Conservation (phyloP, 75 land plant species). For the Selaginella moellendorffii region DNA sequence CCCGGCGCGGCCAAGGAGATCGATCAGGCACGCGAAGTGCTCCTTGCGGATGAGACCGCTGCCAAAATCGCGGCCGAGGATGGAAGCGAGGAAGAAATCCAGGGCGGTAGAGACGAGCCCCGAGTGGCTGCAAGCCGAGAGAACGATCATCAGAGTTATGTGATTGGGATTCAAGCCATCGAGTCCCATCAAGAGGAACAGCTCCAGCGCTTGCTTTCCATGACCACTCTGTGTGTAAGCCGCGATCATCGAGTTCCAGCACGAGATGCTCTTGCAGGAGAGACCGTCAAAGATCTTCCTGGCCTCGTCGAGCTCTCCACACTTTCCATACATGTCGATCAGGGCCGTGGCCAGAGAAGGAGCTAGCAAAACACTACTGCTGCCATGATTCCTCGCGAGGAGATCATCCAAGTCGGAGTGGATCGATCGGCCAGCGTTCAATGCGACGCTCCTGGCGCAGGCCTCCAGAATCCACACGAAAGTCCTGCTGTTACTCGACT, state of each 20-base stretch:
- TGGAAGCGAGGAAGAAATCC: neutral
- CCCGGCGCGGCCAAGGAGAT: constrained; percentile 5
- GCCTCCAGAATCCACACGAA: neutral
- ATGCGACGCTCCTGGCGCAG: neutral
- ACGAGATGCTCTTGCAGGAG: constrained; percentile 11
- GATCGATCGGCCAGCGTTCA: neutral
- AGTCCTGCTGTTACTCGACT: neutral
- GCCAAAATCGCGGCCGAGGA: no score
- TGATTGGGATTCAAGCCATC: constrained; percentile 31
- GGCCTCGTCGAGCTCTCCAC: constrained; percentile 24
- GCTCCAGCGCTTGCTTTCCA: constrained; percentile 21
- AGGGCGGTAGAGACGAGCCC: neutral
- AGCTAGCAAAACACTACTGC: neutral
- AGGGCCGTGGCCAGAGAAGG: constrained; percentile 19
- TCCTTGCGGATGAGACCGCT: no score
- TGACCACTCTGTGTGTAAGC: constrained; percentile 37
- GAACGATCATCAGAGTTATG: constrained; percentile 22
- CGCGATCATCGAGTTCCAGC: constrained; percentile 47
- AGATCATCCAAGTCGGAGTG: neutral
- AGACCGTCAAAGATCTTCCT: constrained; percentile 23
- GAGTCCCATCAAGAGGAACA: constrained; percentile 26
- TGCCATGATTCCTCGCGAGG: neutral
- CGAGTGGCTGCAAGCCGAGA: neutral
- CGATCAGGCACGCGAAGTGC: neutral
- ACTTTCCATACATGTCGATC: constrained; percentile 17